Evolutionary conservation across 2,329 filamentous ascomycete genomes (phyloP).

Genomic region (Xylariaceae sp.): DNA sequence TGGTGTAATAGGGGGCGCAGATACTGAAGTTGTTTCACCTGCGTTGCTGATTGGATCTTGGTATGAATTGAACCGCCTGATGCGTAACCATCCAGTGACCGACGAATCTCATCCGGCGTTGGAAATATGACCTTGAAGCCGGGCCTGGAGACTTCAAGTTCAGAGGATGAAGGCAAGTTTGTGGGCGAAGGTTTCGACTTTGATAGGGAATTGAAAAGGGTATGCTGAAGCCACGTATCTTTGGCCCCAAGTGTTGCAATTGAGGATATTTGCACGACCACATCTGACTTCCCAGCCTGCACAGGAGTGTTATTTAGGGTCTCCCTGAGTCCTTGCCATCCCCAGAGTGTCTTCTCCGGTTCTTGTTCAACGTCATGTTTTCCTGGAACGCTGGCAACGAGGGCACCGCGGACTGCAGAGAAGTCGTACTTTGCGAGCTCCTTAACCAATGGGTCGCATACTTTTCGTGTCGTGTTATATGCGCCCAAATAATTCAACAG

Average conservation of each 20-base stretch:
- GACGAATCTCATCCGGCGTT: conserved; percentile 70
- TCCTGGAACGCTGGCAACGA: conserved; percentile 76
- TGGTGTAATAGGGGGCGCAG: conserved; percentile 65
- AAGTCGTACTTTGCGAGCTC: conserved; percentile 65
- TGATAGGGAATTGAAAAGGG: conserved; percentile 50
- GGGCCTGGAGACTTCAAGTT: conserved; percentile 33
- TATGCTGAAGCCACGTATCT: conserved; percentile 66
- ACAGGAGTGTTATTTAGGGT: conserved; percentile 52
- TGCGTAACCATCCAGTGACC: conserved; percentile 69
- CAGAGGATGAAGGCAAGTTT: conserved; percentile 8
- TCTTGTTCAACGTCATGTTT: conserved; percentile 49
- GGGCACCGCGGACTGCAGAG: conserved; percentile 57
- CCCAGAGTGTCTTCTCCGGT: conserved; percentile 58
- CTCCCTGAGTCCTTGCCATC: conserved; percentile 64
- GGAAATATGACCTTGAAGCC: conserved; percentile 73
- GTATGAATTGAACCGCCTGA: conserved; percentile 79
- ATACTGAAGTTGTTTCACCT: conserved; percentile 69
- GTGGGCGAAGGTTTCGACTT: conserved; percentile 20
- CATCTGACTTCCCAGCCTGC: conserved; percentile 37
- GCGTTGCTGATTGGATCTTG: conserved; percentile 64
- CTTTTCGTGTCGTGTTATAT: conserved; percentile 57
- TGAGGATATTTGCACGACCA: conserved; percentile 68
- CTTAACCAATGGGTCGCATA: conserved; percentile 50
- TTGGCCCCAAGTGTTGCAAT: conserved; percentile 71
- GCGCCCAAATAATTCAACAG: conserved; percentile 65